Evolutionary conservation across 106 monocot species (phyloP).

Genomic region (Acorus calamus): DNA sequence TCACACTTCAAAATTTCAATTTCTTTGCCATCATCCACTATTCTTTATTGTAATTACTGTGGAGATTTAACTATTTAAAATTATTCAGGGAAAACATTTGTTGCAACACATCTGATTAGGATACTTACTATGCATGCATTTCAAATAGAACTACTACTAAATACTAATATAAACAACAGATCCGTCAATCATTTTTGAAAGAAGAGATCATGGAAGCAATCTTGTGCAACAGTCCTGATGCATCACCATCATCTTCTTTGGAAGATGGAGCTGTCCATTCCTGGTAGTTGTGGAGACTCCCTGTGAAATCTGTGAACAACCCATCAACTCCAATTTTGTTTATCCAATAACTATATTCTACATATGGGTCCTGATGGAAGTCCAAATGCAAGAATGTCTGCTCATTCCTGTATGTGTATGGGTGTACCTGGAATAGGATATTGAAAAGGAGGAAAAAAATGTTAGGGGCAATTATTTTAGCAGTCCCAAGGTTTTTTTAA

Average conservation of each 20-base stretch:
- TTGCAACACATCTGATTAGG: too few relatives aligned
- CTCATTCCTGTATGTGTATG: conserved; percentile 80
- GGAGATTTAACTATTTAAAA: too few relatives aligned
- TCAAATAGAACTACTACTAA: too few relatives aligned
- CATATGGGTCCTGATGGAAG: conserved; percentile 69
- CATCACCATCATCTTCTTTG: conserved; percentile 9
- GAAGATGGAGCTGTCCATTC: conserved; percentile 24
- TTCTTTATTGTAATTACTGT: too few relatives aligned
- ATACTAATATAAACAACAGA: too few relatives aligned
- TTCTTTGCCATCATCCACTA: too few relatives aligned
- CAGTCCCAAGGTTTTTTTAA: too few relatives aligned
- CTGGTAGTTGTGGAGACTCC: conserved; percentile 53
- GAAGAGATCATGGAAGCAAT: conserved; percentile 27
- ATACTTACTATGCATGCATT: too few relatives aligned
- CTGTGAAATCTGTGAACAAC: conserved; percentile 76
- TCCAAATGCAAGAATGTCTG: conserved; percentile 58
- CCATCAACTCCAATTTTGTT: conserved; percentile 59
- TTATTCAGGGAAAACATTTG: too few relatives aligned
- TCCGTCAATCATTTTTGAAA: background rate
- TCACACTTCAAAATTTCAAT: too few relatives aligned
- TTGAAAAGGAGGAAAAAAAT: background rate
- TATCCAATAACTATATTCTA: conserved; percentile 64
- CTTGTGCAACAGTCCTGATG: conserved; percentile 24
- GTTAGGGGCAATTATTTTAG: too few relatives aligned
- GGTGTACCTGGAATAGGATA: conserved; percentile 46